Base-by-base conservation (phyloP, 331 rosid genomes). In the Pyracantha coccinea region DNA sequence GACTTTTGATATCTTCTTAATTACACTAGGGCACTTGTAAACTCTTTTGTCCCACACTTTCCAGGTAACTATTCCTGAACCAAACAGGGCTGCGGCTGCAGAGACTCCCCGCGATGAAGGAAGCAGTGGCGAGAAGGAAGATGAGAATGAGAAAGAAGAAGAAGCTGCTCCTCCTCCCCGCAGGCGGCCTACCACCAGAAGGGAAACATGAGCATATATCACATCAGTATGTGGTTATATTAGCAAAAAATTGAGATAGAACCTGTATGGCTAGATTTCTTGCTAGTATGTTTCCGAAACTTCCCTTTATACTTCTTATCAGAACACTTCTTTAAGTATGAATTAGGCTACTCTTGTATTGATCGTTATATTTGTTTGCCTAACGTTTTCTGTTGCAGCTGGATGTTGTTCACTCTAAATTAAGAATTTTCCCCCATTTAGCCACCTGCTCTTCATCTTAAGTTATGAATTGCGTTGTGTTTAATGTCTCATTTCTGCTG, bases 111-210 rank as follows among this genome's bases (percentile, higher is more conserved):
- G 27, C 78, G 28, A 25, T 25, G 63, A 47, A 59, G 78, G 66
- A 63, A 81, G 57, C 47, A 78, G 76, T 16, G 75, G 12, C 17
- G 82, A 67, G 78, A 72, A 77, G 67, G 79, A 69, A 54, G 71
- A 76, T 11, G 85, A 81, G 67, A 66, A 45, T 2, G 82, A 77
- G 79, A 61, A 67, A 33, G 85, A 10, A 33, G 85, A 73, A 59
- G 82, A 62, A 45, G 72, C 76, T 2, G 83, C 79, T 12, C 67
- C 62, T 29, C 21, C 80, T 59, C 73, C 79, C 5, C 79, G 79
- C 54, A 72, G 69, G 69, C 78, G 85, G 77, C 7, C 72, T 38
- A 63, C 27, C 75, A 62, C 27, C 72, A 71, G 79, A 81, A 77
- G 68, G 74, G 85, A 81, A 54, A 68, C 63, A 32, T 81, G 75